These are phyloP conservation scores for Globisporangium viniferum DNA, from an alignment of 352 stramenopile species.

Conservation along the genomic window DNA sequence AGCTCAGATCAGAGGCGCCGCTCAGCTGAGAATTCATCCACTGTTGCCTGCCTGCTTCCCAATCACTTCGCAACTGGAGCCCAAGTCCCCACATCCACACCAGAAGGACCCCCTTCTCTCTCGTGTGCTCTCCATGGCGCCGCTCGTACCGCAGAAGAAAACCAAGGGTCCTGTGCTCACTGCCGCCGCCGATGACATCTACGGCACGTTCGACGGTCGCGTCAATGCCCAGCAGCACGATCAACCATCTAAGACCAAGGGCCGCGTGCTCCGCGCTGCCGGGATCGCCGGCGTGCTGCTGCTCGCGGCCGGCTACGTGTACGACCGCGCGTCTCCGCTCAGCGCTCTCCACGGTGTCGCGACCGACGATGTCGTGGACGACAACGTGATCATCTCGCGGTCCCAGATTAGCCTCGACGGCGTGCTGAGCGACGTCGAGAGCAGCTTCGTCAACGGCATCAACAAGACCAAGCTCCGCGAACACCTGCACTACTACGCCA, in stretches of 20 bases:
- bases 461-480: conserved; percentile 11
- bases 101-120: not conserved
- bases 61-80: conserved; percentile 10
- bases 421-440: conserved; percentile 7
- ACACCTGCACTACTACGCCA: conserved; percentile 15
- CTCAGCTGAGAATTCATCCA: not conserved
- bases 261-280: conserved; percentile 8
- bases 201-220: conserved; percentile 7
- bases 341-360: not conserved
- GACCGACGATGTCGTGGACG: not conserved
- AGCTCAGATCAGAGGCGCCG: not conserved
- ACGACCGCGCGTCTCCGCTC: not conserved
- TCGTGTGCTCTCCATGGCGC: not conserved
- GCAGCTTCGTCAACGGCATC: conserved; percentile 6
- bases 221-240: not conserved
- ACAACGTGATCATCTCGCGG: conserved; percentile 1
- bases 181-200: conserved; percentile 1
- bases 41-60: not conserved
- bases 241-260: not conserved
- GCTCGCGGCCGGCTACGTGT: conserved; percentile 10
- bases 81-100: not conserved
- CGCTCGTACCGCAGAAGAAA: conserved; percentile 7
- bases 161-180: not conserved
- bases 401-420: not conserved
- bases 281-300: conserved; percentile 8